Conservation (phyloP, 176 grass and related monocot genomes). For the Luzula sylvatica region DNA sequence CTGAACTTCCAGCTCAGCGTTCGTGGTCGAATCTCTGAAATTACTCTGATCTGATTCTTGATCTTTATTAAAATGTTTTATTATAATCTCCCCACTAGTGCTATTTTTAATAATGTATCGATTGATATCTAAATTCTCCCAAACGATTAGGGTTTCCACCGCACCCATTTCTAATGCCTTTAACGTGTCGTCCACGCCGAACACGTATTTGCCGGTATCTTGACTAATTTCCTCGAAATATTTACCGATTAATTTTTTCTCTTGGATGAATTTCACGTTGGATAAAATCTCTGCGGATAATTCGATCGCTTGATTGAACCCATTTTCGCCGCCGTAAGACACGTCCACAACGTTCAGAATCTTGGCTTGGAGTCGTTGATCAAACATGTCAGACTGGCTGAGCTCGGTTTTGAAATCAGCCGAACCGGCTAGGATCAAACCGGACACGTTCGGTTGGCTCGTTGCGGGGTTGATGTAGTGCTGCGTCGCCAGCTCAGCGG, state of each 20-base stretch:
- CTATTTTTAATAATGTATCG: slow-evolving; percentile 7
- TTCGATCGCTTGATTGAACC: slow-evolving; percentile 19
- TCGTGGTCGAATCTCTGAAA: neutral
- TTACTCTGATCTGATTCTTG: slow-evolving; percentile 3
- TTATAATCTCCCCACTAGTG: neutral
- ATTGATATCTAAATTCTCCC: slow-evolving; percentile 16
- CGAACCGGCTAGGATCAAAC: slow-evolving; percentile 12
- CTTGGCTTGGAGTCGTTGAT: slow-evolving; percentile 13
- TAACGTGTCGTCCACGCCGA: slow-evolving; percentile 8
- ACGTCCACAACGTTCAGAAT: slow-evolving; percentile 17
- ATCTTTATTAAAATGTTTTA: slow-evolving; percentile 16
- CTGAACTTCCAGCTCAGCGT: slow-evolving; percentile 4
- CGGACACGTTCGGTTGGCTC: slow-evolving; percentile 1
- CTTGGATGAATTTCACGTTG: slow-evolving; percentile 20
- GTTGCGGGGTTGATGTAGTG: neutral
- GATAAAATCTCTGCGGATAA: slow-evolving; percentile 12
- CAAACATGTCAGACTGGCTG: slow-evolving; percentile 22
- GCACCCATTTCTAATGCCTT: slow-evolving; percentile 20
- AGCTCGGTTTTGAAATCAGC: slow-evolving; percentile 21
- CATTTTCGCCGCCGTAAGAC: slow-evolving; percentile 16
- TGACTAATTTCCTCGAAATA: slow-evolving; percentile 21
- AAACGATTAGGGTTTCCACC: slow-evolving; percentile 12
- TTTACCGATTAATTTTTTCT: slow-evolving; percentile 20
- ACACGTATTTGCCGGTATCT: slow-evolving; percentile 16
- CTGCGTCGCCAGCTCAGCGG: slow-evolving; percentile 7